These are phyloP conservation scores for Geosiphon pyriformis DNA, from an alignment of 192 early-diverging fungal species.

Conservation along the genomic window DNA sequence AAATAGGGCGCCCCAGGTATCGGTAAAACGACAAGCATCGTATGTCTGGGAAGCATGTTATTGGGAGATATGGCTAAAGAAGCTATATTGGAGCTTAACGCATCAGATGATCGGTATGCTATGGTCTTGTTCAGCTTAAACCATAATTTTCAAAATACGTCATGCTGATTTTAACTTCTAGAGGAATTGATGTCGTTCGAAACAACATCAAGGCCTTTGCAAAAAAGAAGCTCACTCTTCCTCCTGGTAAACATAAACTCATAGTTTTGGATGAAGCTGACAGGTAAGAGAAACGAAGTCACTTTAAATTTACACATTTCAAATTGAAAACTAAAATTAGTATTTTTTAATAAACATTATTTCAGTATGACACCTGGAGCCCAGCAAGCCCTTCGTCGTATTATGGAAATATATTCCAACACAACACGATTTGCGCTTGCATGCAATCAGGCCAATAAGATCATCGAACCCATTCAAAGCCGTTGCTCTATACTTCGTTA, in stretches of 20 bases:
- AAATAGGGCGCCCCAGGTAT: conserved; percentile 86
- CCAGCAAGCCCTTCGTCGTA: conserved; percentile 94
- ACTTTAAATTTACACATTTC: not conserved
- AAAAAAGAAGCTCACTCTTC: conserved; percentile 95
- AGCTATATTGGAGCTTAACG: conserved; percentile 94
- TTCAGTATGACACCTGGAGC: conserved; percentile 91
- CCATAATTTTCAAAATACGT: not conserved
- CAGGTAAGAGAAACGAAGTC: conserved; percentile 31
- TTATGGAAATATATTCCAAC: conserved; percentile 95
- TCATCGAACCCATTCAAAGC: conserved; percentile 97
- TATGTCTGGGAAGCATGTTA: conserved; percentile 86
- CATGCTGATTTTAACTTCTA: conserved; percentile 28
- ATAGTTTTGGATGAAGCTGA: conserved; percentile 99
- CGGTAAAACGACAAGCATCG: conserved; percentile 95
- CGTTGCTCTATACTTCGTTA: conserved; percentile 92
- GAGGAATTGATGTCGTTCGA: conserved; percentile 93
- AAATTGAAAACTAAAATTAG: not conserved
- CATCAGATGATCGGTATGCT: conserved; percentile 90
- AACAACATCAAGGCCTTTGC: conserved; percentile 98
- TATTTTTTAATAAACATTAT: not conserved
- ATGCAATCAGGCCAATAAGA: conserved; percentile 94
- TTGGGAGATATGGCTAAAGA: conserved; percentile 82
- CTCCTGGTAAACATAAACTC: conserved; percentile 78
- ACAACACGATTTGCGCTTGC: conserved; percentile 96
- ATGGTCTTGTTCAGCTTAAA: not conserved